Evolutionary conservation across 2,329 filamentous ascomycete genomes (phyloP).

Genomic region (Colletotrichum destructivum): DNA sequence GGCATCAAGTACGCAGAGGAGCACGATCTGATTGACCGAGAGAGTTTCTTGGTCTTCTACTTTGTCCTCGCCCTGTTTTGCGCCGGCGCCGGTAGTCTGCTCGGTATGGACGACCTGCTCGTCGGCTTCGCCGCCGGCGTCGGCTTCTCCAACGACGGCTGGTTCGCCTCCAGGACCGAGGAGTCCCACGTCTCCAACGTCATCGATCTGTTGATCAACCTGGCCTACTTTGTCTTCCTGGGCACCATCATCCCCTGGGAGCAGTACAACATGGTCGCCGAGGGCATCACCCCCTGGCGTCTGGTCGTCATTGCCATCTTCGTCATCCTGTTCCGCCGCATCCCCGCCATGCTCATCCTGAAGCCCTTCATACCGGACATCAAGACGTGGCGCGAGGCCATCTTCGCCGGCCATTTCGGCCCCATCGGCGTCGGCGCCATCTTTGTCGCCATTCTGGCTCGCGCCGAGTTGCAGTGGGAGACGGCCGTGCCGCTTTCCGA

Average conservation of each 20-base stretch:
- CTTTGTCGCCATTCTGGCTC: constrained; percentile 92
- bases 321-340: constrained; percentile 94
- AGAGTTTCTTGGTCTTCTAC: constrained; percentile 99
- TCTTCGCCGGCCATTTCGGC: constrained; percentile 97
- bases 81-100: constrained; percentile 90
- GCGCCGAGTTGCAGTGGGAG: constrained; percentile 89
- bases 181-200: constrained; percentile 99
- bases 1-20: constrained; percentile 91
- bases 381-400: constrained; percentile 96
- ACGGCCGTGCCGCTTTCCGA: constrained; percentile 80
- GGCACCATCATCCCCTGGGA: constrained; percentile 98
- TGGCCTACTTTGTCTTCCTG: constrained; percentile 98
- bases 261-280: constrained; percentile 82
- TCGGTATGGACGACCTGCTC: constrained; percentile 93
- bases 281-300: constrained; percentile 89
- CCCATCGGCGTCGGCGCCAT: constrained; percentile 98
- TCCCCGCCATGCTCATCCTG: constrained; percentile 91
- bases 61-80: constrained; percentile 97
- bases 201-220: constrained; percentile 95
- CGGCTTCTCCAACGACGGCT: constrained; percentile 99
- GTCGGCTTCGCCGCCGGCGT: constrained; percentile 96
- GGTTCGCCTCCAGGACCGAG: constrained; percentile 98
- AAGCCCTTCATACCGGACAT: constrained; percentile 97
- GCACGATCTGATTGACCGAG: constrained; percentile 89
- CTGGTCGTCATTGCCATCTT: constrained; percentile 94